Conservation (phyloP, 2,329 filamentous ascomycete genomes). For the Clathrospora elynae region DNA sequence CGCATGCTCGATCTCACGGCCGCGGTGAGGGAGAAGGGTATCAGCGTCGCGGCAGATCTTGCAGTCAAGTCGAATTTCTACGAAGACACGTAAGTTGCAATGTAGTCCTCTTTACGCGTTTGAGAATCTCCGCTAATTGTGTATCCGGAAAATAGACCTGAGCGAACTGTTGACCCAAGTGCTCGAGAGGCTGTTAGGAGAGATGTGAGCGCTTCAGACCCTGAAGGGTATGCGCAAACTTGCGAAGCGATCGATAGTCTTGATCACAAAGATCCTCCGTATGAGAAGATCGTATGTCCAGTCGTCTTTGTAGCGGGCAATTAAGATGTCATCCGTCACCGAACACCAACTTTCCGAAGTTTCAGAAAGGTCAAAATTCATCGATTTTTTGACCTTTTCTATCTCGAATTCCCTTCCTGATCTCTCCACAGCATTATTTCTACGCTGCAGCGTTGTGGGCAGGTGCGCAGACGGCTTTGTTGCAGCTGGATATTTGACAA, state of each 20-base stretch:
- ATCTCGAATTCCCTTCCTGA: no score
- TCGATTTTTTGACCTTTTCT: no score
- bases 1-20: constrained; percentile 14
- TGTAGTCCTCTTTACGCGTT: no score
- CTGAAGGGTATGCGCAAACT: constrained; percentile 15
- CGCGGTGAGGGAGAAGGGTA: constrained; percentile 6
- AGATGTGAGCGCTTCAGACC: constrained; percentile 4
- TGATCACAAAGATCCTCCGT: constrained; percentile 12
- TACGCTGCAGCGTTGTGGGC: no score
- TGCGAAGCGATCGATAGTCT: constrained; percentile 12
- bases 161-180: not conserved
- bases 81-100: not conserved
- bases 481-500: no score
- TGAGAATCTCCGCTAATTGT: not conserved
- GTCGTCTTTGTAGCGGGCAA: constrained; percentile 3
- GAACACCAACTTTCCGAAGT: no score
- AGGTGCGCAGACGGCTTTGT: no score
- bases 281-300: constrained; percentile 6
- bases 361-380: no score
- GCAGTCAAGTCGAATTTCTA: constrained; percentile 2
- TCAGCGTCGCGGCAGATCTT: constrained; percentile 7
- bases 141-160: not conserved
- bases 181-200: constrained; percentile 5
- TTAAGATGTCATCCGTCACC: not conserved
- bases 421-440: no score